Conservation (phyloP, 208 protist species). For the Trypanosoma mega region DNA sequence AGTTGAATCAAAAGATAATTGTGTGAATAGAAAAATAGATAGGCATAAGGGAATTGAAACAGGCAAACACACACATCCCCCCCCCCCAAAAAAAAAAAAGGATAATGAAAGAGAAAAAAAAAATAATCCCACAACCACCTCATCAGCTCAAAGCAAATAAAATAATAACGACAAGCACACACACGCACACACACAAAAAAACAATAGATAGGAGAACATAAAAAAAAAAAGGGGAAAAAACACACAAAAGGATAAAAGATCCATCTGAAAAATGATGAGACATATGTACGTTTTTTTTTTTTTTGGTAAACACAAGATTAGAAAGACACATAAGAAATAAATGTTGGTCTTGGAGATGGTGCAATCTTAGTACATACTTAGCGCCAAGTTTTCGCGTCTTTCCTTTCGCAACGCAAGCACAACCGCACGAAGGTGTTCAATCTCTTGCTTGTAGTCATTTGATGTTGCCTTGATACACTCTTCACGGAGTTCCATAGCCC, state of each 20-base stretch:
- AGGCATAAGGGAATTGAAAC: neutral
- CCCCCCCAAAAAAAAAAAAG: constrained; percentile 17
- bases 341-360: too few relatives aligned
- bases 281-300: too few relatives aligned
- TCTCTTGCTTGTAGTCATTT: constrained; percentile 28
- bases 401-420: constrained; percentile 33
- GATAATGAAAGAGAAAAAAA: constrained; percentile 20
- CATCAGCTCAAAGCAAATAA: neutral
- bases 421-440: constrained; percentile 22
- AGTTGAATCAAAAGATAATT: neutral
- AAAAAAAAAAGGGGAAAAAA: constrained; percentile 9
- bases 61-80: neutral
- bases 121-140: neutral
- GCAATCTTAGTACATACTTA: too few relatives aligned
- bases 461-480: constrained; percentile 30
- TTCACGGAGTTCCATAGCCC: constrained; percentile 27
- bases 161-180: too few relatives aligned
- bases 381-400: constrained; percentile 29
- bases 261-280: neutral
- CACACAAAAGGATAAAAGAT: neutral
- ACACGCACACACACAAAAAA: constrained; percentile 5
- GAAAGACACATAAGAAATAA: too few relatives aligned
- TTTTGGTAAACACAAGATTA: too few relatives aligned
- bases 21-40: too few relatives aligned
- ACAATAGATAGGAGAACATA: neutral